Percentiles rank a stretch among this genome's conserved stretches.
These are phyloP conservation scores for Erigeron philadelphicus DNA, from an alignment of 140 eudicot species.

Conservation along the genomic window DNA sequence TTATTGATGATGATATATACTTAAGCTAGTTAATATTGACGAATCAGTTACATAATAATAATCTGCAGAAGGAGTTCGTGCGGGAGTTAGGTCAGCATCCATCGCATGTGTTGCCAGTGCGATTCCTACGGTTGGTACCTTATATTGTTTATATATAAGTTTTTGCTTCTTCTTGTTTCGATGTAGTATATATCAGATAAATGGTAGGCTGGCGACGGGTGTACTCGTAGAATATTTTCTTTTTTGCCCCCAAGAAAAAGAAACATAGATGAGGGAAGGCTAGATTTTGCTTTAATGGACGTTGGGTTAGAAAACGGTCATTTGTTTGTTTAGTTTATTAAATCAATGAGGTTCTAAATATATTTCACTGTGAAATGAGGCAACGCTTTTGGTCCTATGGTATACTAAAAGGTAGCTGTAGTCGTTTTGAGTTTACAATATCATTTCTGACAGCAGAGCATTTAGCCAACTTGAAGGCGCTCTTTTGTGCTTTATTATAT, in stretches of 20 bases:
- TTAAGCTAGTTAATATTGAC: constrained; percentile 6
- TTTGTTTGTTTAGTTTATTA: too few relatives aligned
- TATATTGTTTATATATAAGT: not conserved
- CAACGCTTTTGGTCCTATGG: not conserved
- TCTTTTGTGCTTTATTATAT: not conserved
- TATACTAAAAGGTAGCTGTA: not conserved
- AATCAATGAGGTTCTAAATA: not conserved
- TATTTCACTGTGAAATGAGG: not conserved
- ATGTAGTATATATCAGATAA: not conserved
- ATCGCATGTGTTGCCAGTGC: constrained; percentile 69
- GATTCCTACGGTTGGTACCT: constrained; percentile 55
- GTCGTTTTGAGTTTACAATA: not conserved
- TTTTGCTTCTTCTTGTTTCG: not conserved
- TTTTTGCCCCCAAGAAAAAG: too few relatives aligned
- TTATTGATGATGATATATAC: too few relatives aligned
- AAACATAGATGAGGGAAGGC: too few relatives aligned
- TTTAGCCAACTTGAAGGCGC: not conserved
- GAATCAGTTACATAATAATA: constrained; percentile 2
- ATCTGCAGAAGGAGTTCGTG: constrained; percentile 87
- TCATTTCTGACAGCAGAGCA: not conserved
- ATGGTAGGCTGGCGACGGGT: not conserved
- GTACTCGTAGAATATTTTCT: too few relatives aligned
- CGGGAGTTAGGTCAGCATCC: constrained; percentile 77
- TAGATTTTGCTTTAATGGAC: too few relatives aligned
- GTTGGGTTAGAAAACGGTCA: too few relatives aligned